Base-by-base conservation (phyloP, 495 filamentous ascomycete genomes). In the Neurospora cerealis region DNA sequence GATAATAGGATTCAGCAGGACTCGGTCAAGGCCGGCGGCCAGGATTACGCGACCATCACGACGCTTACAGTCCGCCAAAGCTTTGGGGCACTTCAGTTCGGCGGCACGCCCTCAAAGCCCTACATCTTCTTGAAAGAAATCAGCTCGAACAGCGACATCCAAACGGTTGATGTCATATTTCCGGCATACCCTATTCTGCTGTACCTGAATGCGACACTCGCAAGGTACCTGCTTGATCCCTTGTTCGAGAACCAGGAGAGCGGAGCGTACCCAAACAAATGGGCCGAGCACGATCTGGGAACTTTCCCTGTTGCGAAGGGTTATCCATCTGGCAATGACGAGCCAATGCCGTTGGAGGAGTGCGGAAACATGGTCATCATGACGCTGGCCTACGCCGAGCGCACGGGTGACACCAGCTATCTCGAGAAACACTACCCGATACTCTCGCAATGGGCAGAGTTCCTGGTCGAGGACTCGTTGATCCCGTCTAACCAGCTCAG, bases 101-200 rank as follows among this genome's bases (percentile, higher is more conserved):
- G 91, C 1, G 93, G 93, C 2, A 96, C 92, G 3, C 86, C 89
- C 0, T 88, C 91, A 0, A 87, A 92, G 74, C 93, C 93, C 1
- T 88, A 96, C 39, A 81, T 98, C 19, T 97, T 97, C 83, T 80
- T 97, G 48, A 98, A 98, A 81, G 95, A 98, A 81, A 98, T 98
- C 77, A 95, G 92, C 71, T 96, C 93, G 1, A 92, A 97, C 80
- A 95, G 95, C 40, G 97, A 97, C 79, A 91, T 91, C 79, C 93
- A 97, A 80, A 98, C 95, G 0, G 94, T 98, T 62, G 95, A 98
- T 84, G 94, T 98, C 78, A 95, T 98, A 75, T 98, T 96, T 86
- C 95, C 95, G 0, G 87, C 93, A 0, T 94, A 91, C 77, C 93
- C 95, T 2, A 93, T 97, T 83, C 94, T 97, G 83, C 76, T 96